Base-by-base conservation (phyloP, 192 early-diverging fungal species). In the Helicostylum pulchrum region DNA sequence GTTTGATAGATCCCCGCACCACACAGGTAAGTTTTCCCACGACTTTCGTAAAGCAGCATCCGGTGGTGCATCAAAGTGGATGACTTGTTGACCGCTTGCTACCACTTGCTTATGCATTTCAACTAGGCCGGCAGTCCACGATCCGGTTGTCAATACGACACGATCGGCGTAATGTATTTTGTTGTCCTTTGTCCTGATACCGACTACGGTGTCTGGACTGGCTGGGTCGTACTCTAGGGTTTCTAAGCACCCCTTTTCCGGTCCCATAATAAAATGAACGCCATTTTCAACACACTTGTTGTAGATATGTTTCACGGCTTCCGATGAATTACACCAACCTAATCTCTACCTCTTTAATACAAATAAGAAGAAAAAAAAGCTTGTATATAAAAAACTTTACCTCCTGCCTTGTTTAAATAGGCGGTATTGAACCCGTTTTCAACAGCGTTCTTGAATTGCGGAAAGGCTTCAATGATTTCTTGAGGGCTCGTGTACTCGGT, bases 11-110 rank as follows among this genome's bases (percentile, higher is more conserved):
- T 83, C 79, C 1, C 73, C 82, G 50, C 71, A 69, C 82, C 82
- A 84, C 12, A 83, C 76, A 14, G 80, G 79, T 19, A 71, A 74
- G 9, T 59, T 53, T 15, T 43, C 49, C 14, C 62, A 59, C 12
- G 21, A 46, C 53, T 69, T 59, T 7, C 21, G 45, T 20, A 45
- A 14, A 9, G 0, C 7, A 10, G 54, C 31, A 19, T 56, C 54
- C 19, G 19, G n/a, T 4, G 75, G 68, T 42, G 75, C 54, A 26
- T 66, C 62, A 58, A 82, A 65, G 9, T 84, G 80, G 0, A 84
- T 43, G 21, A 85, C 83, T 15, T 78, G 64, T 60, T 82, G 79
- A 39, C 75, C 83, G 17, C 72, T 66, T 7, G 83, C 71, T 3
- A 64, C 51, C 21, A 85, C 44, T 9, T 76, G 20, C 15, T 60